phyloP scores from a whole-genome alignment of 2,329 filamentous ascomycete species.

The Endoconidiophora polonica region DNA sequence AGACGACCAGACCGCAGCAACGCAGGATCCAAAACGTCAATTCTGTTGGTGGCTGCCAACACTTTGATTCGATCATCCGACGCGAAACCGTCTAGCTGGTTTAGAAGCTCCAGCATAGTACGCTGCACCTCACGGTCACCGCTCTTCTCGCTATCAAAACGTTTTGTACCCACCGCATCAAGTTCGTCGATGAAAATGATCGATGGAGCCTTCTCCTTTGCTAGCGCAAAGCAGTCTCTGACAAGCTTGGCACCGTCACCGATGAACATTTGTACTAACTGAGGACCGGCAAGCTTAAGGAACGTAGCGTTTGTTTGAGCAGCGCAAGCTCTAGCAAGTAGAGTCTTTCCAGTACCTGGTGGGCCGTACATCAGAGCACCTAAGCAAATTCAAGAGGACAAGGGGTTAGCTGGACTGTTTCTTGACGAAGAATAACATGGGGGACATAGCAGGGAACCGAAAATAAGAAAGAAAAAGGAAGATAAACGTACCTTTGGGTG shows the following conservation, averaged over 20 bases:
- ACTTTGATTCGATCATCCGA: slow-evolving; percentile 96
- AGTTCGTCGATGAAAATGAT: slow-evolving; percentile 99
- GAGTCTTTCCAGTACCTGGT: slow-evolving; percentile 77
- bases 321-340: slow-evolving; percentile 86
- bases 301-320: slow-evolving; percentile 98
- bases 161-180: slow-evolving; percentile 95
- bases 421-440: slow-evolving; percentile 11
- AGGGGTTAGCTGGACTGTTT: background rate
- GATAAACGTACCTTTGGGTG: slow-evolving; percentile 65
- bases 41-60: slow-evolving; percentile 81
- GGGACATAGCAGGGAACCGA: background rate
- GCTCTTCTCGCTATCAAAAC: slow-evolving; percentile 96
- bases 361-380: slow-evolving; percentile 97
- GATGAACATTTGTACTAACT: slow-evolving; percentile 99
- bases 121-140: slow-evolving; percentile 95
- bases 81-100: slow-evolving; percentile 95
- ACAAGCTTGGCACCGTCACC: slow-evolving; percentile 96
- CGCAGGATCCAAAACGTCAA: slow-evolving; percentile 85
- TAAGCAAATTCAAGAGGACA: slow-evolving; percentile 21
- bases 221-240: slow-evolving; percentile 89
- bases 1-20: slow-evolving; percentile 81
- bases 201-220: slow-evolving; percentile 95
- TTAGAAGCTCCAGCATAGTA: slow-evolving; percentile 96
- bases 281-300: slow-evolving; percentile 91
- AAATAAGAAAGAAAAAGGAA: slow-evolving; percentile 11